Percentiles rank a stretch among this genome's conserved stretches.
Evolutionary conservation across 2,329 filamentous ascomycete genomes (phyloP).

Genomic region (Fusarium sp.): DNA sequence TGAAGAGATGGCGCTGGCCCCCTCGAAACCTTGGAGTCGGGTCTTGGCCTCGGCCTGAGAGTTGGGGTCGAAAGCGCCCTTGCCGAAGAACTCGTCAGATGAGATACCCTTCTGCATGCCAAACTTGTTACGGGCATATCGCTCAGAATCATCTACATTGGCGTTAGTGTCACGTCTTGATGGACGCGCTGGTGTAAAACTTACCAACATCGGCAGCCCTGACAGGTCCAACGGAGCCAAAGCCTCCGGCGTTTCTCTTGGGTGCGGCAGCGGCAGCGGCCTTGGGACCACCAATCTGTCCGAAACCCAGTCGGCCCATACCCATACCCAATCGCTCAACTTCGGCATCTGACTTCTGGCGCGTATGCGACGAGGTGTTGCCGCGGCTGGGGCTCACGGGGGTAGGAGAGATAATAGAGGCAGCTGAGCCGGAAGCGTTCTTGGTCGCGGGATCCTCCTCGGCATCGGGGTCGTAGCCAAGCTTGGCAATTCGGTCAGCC

Average conservation of each 20-base stretch:
- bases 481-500: conserved; percentile 92
- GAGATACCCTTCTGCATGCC: conserved; percentile 95
- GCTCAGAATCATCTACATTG: conserved; percentile 76
- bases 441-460: conserved; percentile 70
- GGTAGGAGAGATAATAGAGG: conserved; percentile 77
- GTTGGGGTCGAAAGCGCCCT: conserved; percentile 84
- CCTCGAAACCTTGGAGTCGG: conserved; percentile 91
- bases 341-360: conserved; percentile 78
- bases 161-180: conserved; percentile 16
- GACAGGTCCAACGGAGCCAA: conserved; percentile 84
- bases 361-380: conserved; percentile 67
- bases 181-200: conserved; percentile 27
- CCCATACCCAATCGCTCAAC: conserved; percentile 93
- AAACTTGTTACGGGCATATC: conserved; percentile 89
- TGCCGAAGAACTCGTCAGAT: conserved; percentile 98
- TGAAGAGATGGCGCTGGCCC: conserved; percentile 90
- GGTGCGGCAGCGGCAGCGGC: conserved; percentile 64
- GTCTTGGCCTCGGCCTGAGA: conserved; percentile 87
- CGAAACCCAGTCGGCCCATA: conserved; percentile 86
- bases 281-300: conserved; percentile 79
- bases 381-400: conserved; percentile 76
- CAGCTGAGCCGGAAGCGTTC: conserved; percentile 64
- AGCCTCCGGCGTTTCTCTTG: conserved; percentile 84
- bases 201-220: conserved; percentile 78
- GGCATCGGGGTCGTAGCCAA: conserved; percentile 94